These are phyloP conservation scores for Hanseniaspora sp. DNA, from an alignment of 1,139 yeast species.

Conservation along the genomic window DNA sequence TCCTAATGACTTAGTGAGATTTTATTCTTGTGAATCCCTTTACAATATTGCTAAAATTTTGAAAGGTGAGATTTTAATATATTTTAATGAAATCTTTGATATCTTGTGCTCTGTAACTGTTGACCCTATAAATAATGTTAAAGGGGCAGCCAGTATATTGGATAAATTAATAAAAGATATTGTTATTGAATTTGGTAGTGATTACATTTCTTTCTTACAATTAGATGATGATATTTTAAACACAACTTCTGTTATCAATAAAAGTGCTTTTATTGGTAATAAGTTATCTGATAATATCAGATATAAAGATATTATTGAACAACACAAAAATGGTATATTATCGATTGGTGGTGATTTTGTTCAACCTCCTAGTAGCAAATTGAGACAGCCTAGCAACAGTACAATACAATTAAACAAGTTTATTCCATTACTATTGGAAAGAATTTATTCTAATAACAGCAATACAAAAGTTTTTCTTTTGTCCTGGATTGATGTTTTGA, in stretches of 20 bases:
- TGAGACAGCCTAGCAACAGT: constrained; percentile 24
- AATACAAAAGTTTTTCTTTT: constrained; percentile 84
- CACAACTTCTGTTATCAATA: constrained; percentile 34
- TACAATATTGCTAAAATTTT: constrained; percentile 96
- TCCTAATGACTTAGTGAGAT: constrained; percentile 90
- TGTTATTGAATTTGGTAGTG: constrained; percentile 88
- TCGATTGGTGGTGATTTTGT: constrained; percentile 42
- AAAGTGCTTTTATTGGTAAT: constrained; percentile 35
- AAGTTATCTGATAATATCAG: constrained; percentile 21
- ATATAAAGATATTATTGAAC: constrained; percentile 11
- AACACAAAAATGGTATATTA: neutral
- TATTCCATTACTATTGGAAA: constrained; percentile 77
- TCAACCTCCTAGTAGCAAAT: constrained; percentile 43
- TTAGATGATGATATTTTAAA: constrained; percentile 40
- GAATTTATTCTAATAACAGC: constrained; percentile 87
- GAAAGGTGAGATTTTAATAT: constrained; percentile 80
- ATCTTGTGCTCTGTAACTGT: constrained; percentile 83
- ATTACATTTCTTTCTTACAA: constrained; percentile 71
- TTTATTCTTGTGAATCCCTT: constrained; percentile 92
- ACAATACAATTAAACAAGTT: constrained; percentile 83
- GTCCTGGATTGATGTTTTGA: constrained; percentile 82
- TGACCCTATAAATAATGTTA: constrained; percentile 82
- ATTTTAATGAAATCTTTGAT: constrained; percentile 90
- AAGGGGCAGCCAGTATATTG: constrained; percentile 89
- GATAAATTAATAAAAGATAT: constrained; percentile 88